Percentiles rank a stretch among this genome's conserved stretches.
These are phyloP conservation scores for Durusdinium trenchii DNA, from an alignment of 73 alveolate genomes.

Conservation along the genomic window DNA sequence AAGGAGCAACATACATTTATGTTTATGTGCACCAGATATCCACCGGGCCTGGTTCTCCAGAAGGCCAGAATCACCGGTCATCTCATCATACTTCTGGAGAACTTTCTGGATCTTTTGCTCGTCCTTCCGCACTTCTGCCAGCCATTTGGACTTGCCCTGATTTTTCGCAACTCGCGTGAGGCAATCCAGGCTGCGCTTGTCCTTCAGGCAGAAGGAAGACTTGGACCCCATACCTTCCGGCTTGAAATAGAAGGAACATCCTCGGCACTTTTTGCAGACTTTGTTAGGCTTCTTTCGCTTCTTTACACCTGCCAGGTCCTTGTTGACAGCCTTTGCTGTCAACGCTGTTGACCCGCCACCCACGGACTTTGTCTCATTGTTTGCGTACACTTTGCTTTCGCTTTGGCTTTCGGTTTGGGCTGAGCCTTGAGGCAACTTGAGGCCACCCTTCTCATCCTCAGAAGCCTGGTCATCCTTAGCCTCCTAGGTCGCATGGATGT, in stretches of 20 bases:
- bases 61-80: not conserved
- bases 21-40: no score
- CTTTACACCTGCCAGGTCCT: not conserved
- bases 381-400: no score
- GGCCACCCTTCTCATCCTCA: no score
- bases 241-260: not conserved
- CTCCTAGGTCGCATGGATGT: no score
- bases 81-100: not conserved
- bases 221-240: conserved; percentile 22
- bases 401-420: no score
- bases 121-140: not conserved
- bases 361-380: no score
- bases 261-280: not conserved
- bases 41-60: no score
- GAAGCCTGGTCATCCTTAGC: no score
- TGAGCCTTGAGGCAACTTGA: no score
- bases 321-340: no score
- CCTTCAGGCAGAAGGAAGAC: not conserved
- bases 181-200: not conserved
- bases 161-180: not conserved
- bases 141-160: not conserved
- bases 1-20: no score
- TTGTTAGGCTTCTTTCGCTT: not conserved
- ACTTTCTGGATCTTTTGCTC: not conserved
- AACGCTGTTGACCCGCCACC: no score